A percentile compares a stretch with the other conserved stretches of the same genome.
Evolutionary conservation across 805 yeast genomes (phyloP).

Genomic region (Starmera quercuum): DNA sequence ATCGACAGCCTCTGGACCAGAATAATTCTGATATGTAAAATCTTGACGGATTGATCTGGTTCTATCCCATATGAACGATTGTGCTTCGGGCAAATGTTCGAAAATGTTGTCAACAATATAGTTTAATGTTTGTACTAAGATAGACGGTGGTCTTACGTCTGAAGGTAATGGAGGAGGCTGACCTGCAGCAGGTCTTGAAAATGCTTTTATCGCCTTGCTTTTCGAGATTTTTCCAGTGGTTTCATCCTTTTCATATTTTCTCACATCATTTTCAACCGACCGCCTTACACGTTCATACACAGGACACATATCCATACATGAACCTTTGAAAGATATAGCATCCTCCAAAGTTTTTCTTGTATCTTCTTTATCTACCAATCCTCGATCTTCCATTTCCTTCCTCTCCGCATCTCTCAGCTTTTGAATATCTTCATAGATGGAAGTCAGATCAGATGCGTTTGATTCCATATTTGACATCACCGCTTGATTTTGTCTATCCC

Average conservation of each 20-base stretch:
- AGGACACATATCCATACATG: constrained; percentile 94
- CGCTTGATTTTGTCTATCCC: constrained; percentile 75
- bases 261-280: constrained; percentile 79
- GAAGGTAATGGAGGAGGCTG: constrained; percentile 97
- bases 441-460: constrained; percentile 50
- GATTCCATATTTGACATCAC: constrained; percentile 47
- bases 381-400: constrained; percentile 65
- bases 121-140: constrained; percentile 58
- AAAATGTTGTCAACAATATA: constrained; percentile 62
- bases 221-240: constrained; percentile 49
- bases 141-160: constrained; percentile 89
- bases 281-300: constrained; percentile 85
- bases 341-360: constrained; percentile 75
- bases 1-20: constrained; percentile 88
- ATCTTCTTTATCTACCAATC: constrained; percentile 84
- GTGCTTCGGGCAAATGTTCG: constrained; percentile 70
- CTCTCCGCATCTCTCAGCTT: constrained; percentile 71
- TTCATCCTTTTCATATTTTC: constrained; percentile 60
- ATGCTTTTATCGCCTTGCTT: constrained; percentile 73
- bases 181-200: constrained; percentile 96
- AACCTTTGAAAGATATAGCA: constrained; percentile 82
- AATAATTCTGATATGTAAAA: constrained; percentile 89
- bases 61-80: constrained; percentile 93
- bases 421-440: constrained; percentile 69
- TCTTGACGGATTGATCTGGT: constrained; percentile 96